phyloP scores from a whole-genome alignment of 371 early-diverging fungal genomes.

The Mortierella polycephala region DNA sequence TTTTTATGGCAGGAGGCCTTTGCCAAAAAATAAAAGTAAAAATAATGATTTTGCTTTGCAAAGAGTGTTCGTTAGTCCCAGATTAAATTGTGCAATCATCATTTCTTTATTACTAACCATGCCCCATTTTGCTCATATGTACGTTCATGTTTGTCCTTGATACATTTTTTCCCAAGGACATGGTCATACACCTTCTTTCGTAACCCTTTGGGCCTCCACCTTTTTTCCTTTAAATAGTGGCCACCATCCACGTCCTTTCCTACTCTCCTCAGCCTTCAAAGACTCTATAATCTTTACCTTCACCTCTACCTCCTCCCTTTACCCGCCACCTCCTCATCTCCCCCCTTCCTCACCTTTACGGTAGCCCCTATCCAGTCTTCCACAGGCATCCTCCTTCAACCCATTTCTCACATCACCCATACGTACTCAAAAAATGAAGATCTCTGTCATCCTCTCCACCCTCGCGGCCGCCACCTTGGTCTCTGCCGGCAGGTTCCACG shows the following conservation, averaged over 20 bases:
- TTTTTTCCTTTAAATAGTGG: constrained; percentile 12
- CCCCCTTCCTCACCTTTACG: constrained; percentile 13
- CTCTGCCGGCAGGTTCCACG: constrained; percentile 44
- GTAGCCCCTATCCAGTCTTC: constrained; percentile 18
- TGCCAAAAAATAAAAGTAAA: no score
- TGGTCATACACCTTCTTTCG: background rate
- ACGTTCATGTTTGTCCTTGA: background rate
- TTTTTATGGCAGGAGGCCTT: no score
- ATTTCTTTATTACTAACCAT: no score
- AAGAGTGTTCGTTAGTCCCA: no score
- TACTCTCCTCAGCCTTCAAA: constrained; percentile 10
- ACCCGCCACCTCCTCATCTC: background rate
- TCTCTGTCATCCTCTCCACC: constrained; percentile 37
- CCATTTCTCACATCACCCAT: background rate
- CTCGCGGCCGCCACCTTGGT: constrained; percentile 49
- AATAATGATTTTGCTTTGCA: no score
- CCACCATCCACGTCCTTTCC: background rate
- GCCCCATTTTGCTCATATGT: no score
- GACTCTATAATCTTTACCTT: constrained; percentile 1
- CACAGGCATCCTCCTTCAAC: constrained; percentile 1
- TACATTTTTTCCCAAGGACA: background rate
- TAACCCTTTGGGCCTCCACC: background rate
- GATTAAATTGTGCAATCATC: no score
- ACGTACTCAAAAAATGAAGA: constrained; percentile 27
- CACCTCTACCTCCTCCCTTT: background rate